A percentile compares a stretch with the other conserved stretches of the same genome.
phyloP scores from a whole-genome alignment of 352 stramenopile genomes.

The Globisporangium sylvaticum region DNA sequence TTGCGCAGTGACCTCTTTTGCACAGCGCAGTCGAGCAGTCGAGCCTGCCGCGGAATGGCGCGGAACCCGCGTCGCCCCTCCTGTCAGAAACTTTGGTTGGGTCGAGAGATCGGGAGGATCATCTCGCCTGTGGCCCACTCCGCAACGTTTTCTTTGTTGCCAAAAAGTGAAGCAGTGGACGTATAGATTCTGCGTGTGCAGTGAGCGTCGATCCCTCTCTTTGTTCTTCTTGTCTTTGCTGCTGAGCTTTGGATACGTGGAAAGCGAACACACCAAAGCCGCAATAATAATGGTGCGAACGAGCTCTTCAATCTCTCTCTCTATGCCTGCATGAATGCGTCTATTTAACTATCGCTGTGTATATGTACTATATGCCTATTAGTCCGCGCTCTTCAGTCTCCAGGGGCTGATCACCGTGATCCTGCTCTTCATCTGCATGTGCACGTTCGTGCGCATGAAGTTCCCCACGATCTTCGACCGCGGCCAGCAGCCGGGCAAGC shows the following conservation, averaged over 20 bases:
- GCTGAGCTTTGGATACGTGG: not conserved
- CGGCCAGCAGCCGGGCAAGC: slow-evolving; percentile 71
- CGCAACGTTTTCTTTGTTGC: slow-evolving; percentile 9
- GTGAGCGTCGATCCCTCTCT: not conserved
- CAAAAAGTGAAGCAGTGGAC: slow-evolving; percentile 3
- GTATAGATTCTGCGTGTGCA: slow-evolving; percentile 17
- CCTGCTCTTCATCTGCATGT: slow-evolving; percentile 97
- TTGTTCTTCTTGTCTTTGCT: not conserved
- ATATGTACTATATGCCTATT: not conserved
- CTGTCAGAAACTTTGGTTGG: not conserved
- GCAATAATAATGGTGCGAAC: slow-evolving; percentile 7
- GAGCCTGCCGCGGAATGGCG: slow-evolving; percentile 3
- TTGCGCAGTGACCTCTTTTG: not conserved
- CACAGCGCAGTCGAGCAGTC: not conserved
- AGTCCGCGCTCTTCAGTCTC: slow-evolving; percentile 97
- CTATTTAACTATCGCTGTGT: not conserved
- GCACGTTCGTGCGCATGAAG: slow-evolving; percentile 95
- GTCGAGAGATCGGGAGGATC: not conserved
- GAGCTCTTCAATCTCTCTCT: not conserved
- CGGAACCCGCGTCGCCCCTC: not conserved
- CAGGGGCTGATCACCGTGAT: slow-evolving; percentile 95
- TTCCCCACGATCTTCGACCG: slow-evolving; percentile 94
- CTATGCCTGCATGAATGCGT: not conserved
- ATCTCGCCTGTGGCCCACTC: slow-evolving; percentile 13
- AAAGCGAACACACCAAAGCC: not conserved